phyloP scores from a whole-genome alignment of 371 early-diverging fungal species.

The Lichtheimia ornata region DNA sequence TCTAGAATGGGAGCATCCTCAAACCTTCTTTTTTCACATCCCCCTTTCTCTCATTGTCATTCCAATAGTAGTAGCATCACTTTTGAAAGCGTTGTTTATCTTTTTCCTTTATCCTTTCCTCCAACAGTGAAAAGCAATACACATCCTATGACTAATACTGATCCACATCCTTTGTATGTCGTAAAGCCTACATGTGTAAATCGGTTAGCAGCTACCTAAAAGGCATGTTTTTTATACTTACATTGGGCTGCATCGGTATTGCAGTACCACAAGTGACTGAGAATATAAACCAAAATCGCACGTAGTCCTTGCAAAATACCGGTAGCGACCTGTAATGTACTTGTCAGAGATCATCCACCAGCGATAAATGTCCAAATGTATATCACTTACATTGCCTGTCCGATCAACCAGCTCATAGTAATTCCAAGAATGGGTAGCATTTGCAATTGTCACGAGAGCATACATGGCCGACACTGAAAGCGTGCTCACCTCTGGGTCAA shows the following conservation, averaged over 20 bases:
- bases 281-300: slow-evolving; percentile 68
- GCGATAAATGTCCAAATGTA: too few species aligned
- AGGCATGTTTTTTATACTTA: slow-evolving; percentile 28
- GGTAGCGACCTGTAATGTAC: slow-evolving; percentile 55
- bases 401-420: slow-evolving; percentile 55
- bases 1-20: not conserved
- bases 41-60: slow-evolving; percentile 6
- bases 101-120: slow-evolving; percentile 13
- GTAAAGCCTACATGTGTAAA: slow-evolving; percentile 34
- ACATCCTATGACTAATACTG: slow-evolving; percentile 48
- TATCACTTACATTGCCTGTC: slow-evolving; percentile 51
- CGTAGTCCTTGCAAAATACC: slow-evolving; percentile 69
- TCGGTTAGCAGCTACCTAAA: not conserved
- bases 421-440: slow-evolving; percentile 50
- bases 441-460: slow-evolving; percentile 29
- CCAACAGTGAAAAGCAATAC: slow-evolving; percentile 49
- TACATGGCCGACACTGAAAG: slow-evolving; percentile 30
- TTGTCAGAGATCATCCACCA: not conserved
- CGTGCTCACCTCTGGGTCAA: slow-evolving; percentile 18
- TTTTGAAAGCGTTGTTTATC: not conserved
- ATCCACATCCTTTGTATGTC: slow-evolving; percentile 50
- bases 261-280: slow-evolving; percentile 70
- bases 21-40: slow-evolving; percentile 1
- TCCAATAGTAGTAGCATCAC: not conserved
- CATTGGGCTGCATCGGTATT: slow-evolving; percentile 65